A percentile compares a stretch with the other conserved stretches of the same genome.
Evolutionary conservation across 306 rosid species (phyloP).

Genomic region (Vicia faba): DNA sequence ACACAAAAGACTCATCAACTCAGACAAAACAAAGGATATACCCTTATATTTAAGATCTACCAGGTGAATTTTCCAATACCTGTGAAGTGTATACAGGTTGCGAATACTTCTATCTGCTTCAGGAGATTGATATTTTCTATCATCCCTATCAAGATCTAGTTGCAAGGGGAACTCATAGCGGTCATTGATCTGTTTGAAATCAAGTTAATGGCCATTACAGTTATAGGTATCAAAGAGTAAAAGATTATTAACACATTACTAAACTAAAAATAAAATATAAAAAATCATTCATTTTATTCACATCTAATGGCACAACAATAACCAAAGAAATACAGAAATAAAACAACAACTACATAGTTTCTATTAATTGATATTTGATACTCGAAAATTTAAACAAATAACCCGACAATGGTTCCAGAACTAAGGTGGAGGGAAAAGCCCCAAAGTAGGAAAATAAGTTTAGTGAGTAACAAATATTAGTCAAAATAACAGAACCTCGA

Average conservation of each 20-base stretch:
- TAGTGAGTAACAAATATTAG: conserved; percentile 1
- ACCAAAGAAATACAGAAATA: conserved; percentile 13
- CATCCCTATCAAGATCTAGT: conserved; percentile 90
- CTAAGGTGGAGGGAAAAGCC: neutral
- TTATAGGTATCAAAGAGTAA: conserved; percentile 6
- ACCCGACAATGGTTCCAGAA: neutral
- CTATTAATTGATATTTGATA: conserved; percentile 5
- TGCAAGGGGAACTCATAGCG: conserved; percentile 95
- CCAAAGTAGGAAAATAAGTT: neutral
- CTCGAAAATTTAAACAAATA: neutral
- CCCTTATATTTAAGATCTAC: conserved; percentile 7
- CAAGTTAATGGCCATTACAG: conserved; percentile 14
- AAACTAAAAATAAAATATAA: neutral
- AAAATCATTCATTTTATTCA: neutral
- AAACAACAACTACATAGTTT: conserved; percentile 3
- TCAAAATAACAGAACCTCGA: neutral
- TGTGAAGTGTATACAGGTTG: conserved; percentile 89
- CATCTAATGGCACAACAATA: neutral
- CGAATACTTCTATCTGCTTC: conserved; percentile 88
- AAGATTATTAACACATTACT: neutral
- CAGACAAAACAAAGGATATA: conserved; percentile 2
- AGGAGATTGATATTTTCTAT: conserved; percentile 89
- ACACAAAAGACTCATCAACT: neutral
- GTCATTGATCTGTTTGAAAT: conserved; percentile 74
- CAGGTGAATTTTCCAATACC: conserved; percentile 48